Evolutionary conservation across 2,329 filamentous ascomycete genomes (phyloP), one percentile per base, ranked within the genome.

Genomic region (Aspergillus pseudotamarii): DNA sequence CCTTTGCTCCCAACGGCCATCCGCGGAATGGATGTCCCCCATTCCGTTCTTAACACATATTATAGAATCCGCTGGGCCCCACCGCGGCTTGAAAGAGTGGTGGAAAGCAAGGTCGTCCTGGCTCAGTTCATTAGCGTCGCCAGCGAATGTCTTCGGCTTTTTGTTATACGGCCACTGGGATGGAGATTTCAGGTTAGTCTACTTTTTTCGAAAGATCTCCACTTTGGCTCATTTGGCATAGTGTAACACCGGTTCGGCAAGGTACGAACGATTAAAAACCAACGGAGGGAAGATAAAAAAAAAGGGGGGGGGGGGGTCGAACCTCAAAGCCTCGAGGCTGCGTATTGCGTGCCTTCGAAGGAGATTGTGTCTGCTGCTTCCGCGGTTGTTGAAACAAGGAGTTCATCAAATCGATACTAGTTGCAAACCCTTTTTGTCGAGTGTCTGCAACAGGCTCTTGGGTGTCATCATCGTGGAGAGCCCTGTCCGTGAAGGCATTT

Each of bases 391-490:
- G 91, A 79, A 96, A 97, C 61, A 97, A 83, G 55, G 93, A 96
- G 76, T 96, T 94, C 93, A 97, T 97, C 76, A 97, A 83, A 81
- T 97, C 95, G 80, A 98, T 96, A 73, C 91, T 94, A 23, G 91
- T 97, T 23, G 89, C 86, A 78, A 97, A 94, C 0, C 90, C 89
- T 67, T 87, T 87, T 59, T 85, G 83, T 19, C 65, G 71, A 14
- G 65, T 61, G 38, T 67, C 66, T 8, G 60, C 53, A 32, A 60
- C 65, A 51, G 38, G 28, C 51, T 71, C 60, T 38, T 70, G 72
- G 57, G 74, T 70, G 26, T 75, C 76, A 55, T 75, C 79, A 50
- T 78, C 76, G 58, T 66, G 68, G 19, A 73, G 66, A 59, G 80
- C 78, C 64, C 78, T 79, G 67, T 83, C 81, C 66, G 84, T 83